Evolutionary conservation across 164 flowering plant species (phyloP).

Genomic region (Umbilicus rupestris): DNA sequence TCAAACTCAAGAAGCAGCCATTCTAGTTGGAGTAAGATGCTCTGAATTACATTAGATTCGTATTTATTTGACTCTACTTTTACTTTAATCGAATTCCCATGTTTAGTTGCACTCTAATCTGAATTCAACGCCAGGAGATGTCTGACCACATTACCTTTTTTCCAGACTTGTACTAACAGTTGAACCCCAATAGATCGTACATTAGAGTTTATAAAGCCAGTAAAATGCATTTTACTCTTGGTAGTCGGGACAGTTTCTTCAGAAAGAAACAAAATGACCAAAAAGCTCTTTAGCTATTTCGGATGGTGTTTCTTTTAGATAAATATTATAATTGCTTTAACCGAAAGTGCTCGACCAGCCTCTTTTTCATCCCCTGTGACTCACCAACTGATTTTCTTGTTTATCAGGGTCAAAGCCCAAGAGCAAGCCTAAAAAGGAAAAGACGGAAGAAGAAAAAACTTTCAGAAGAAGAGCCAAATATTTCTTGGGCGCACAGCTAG

Average conservation of each 20-base stretch:
- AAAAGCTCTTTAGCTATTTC: too few relatives aligned
- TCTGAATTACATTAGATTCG: not conserved
- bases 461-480: conserved; percentile 74
- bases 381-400: not conserved
- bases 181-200: not conserved
- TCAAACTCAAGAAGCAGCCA: conserved; percentile 40
- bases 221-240: too few relatives aligned
- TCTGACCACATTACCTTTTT: too few relatives aligned
- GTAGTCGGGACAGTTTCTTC: too few relatives aligned
- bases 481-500: conserved; percentile 62
- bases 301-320: too few relatives aligned
- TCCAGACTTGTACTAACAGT: too few relatives aligned
- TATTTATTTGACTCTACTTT: too few relatives aligned
- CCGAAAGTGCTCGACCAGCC: too few relatives aligned
- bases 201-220: too few relatives aligned
- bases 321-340: too few relatives aligned
- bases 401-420: conserved; percentile 68
- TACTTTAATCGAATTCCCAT: not conserved
- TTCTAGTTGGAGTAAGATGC: conserved; percentile 57
- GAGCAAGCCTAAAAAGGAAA: conserved; percentile 64
- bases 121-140: not conserved
- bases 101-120: not conserved
- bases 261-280: too few relatives aligned
- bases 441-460: conserved; percentile 77
- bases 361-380: too few relatives aligned